Evolutionary conservation across 1,284 basidiomycete genomes (phyloP).

Genomic region (Porodaedalea pini): DNA sequence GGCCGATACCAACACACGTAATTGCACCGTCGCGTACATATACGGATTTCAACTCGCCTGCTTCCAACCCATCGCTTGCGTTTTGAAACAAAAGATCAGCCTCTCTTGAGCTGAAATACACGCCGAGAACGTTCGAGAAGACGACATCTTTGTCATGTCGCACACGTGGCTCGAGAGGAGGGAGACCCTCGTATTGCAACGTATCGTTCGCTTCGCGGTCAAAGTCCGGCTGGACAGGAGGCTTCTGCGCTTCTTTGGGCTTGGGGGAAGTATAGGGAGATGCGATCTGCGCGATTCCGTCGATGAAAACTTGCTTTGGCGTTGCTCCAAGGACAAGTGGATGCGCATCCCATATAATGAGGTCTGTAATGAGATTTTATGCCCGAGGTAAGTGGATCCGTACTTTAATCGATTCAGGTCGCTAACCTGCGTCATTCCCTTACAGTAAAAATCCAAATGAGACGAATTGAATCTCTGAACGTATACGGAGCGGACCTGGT

Average conservation of each 20-base stretch:
- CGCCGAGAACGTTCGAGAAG: slow-evolving; percentile 42
- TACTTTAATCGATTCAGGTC: background rate
- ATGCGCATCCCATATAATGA: too few relatives aligned
- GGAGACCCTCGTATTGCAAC: slow-evolving; percentile 60
- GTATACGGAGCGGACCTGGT: slow-evolving; percentile 33
- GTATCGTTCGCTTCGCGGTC: slow-evolving; percentile 53
- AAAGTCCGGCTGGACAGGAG: slow-evolving; percentile 73
- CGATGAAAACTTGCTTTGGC: too few relatives aligned
- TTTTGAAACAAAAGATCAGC: too few relatives aligned
- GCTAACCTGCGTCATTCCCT: background rate
- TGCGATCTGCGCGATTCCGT: too few relatives aligned
- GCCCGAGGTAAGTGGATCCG: background rate
- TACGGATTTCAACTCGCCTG: slow-evolving; percentile 21
- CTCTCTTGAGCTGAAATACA: background rate
- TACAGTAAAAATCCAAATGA: background rate
- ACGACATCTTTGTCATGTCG: slow-evolving; percentile 23
- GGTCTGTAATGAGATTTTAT: slow-evolving; percentile 30
- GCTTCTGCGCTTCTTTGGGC: too few relatives aligned
- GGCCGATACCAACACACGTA: slow-evolving; percentile 1
- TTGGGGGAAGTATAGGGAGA: slow-evolving; percentile 48
- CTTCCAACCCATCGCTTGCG: background rate
- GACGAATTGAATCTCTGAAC: background rate
- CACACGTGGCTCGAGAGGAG: slow-evolving; percentile 45
- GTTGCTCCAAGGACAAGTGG: too few relatives aligned
- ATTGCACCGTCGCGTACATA: slow-evolving; percentile 43